Evolutionary conservation across 257 asterid species (phyloP), one percentile per base, ranked within the genome.

Genomic region (Ophiorrhiza pumila): DNA sequence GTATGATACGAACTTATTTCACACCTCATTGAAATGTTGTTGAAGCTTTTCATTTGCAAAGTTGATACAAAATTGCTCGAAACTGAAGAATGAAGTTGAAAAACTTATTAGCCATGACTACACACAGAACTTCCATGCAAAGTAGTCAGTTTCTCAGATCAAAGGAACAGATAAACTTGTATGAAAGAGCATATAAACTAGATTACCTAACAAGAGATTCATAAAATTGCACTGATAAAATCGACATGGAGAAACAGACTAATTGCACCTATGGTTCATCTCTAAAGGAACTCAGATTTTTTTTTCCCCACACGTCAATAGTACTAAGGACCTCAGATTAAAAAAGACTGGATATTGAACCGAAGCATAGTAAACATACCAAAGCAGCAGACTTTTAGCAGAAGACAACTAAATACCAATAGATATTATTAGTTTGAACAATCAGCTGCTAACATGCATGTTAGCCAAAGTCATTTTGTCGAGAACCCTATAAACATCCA

Each of bases 41-140:
- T 95, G 99, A 76, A 95, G 98, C 91, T 95, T 95, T 86, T 95
- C 99, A 73, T 95, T 95, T 27, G 99, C 99, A 75, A 88, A 95
- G 73, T 95, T 95, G 88, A 95, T 95, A 89, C 99, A 95, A 82
- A 92, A 95, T 80, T 95, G 99, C 90, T 95, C 99, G 75, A 95
- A 95, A 77, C 99, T 95, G 95, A 76, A 57, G 27, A 74, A 80
- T 60, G 41, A 43, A 56, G 66, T 79, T 39, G 61, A 56, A 62
- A 55, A 68, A 50, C 32, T 69, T 67, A 74, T 47, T 52, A 71
- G 64, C 52, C 58, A 52, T 69, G 32, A 32, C 66, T n/a, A 58
- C 67, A 74, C 23, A 69, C 27, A 55, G 35, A 53, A 50, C 61
- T 34, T 39, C 66, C 31, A 41, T 6, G 41, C 46, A 7, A 25